Evolutionary conservation across 2,329 filamentous ascomycete genomes (phyloP), one percentile per base, ranked within the genome.

Genomic region (Hypoxylon sp.): DNA sequence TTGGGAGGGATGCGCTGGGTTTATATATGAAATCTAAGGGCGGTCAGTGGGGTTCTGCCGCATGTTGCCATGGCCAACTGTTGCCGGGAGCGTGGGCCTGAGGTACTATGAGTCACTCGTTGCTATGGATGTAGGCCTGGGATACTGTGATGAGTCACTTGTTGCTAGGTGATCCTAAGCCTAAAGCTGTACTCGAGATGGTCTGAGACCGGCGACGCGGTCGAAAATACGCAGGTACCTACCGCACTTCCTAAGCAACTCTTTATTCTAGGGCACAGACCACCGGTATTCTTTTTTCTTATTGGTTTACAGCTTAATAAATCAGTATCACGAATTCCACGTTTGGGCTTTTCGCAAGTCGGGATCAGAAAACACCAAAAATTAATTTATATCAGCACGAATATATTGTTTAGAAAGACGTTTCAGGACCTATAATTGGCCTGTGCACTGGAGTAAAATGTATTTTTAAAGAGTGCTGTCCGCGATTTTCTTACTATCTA

Each of bases 11-110:
- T 11, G 42, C 1, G 2, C 47, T 35, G 17, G 10, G n/a, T 35
- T 24, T 35, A 9, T 47, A 19, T 56, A 35, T 5, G 11, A 17
- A 24, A 14, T 17, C 2, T 5, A 3, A 54, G 51, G 35, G 53
- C 37, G 52, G 53, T 46, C 4, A 46, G 6, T n/a, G 17, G 33
- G 29, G 8, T 54, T 54, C 33, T 54, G 22, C 37, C 22, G 22
- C 31, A 29, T 9, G 9, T 4, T 42, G 17, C 39, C 17, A 10
- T 3, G 17, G 17, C 17, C 17, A 44, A 17, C 17, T 11, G 39
- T 22, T 44, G 39, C 17, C 39, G 9, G 39, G 6, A 17, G 39
- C 39, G 39, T 17, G 8, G 39, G n/a, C 39, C 17, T 17, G 22
- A 31, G 14, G 26, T 17, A 6, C 1, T 26, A n/a, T 29, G 26